Percentiles rank a stretch among this genome's conserved stretches.
phyloP scores from a whole-genome alignment of 495 filamentous ascomycete genomes.

The Parathielavia hyrcaniae region DNA sequence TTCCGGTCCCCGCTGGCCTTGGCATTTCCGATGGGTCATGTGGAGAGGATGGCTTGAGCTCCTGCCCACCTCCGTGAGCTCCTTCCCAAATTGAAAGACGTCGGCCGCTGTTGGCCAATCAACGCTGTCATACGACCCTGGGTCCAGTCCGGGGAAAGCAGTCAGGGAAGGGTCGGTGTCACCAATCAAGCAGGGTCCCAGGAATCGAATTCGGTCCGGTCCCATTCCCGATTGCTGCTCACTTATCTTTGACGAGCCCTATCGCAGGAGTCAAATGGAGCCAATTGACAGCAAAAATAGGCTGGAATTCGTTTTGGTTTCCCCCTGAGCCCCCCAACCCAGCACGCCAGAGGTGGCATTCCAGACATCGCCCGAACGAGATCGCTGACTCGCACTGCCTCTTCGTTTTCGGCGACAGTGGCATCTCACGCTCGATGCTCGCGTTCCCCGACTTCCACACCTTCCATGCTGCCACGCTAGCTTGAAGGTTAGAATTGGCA shows the following conservation, averaged over 20 bases:
- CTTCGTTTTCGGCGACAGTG: not conserved
- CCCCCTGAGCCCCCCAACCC: too few relatives aligned
- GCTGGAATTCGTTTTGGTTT: too few relatives aligned
- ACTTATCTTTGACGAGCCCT: not conserved
- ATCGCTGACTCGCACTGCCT: too few relatives aligned
- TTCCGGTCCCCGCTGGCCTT: not conserved
- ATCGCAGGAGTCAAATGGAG: not conserved
- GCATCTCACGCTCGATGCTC: not conserved
- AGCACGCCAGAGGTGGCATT: too few relatives aligned
- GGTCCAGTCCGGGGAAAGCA: not conserved
- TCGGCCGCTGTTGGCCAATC: not conserved
- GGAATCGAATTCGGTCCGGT: constrained; percentile 5
- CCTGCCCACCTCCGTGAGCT: not conserved
- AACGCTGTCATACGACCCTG: not conserved
- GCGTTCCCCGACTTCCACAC: not conserved
- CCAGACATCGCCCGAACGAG: too few relatives aligned
- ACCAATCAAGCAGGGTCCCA: constrained; percentile 1
- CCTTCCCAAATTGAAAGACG: constrained; percentile 9
- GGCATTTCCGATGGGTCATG: not conserved
- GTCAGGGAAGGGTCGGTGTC: not conserved
- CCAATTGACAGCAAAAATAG: too few relatives aligned
- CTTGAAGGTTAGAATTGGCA: not conserved
- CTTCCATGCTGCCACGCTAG: not conserved
- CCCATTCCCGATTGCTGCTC: not conserved
- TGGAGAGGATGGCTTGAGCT: constrained; percentile 10